Percentiles rank a stretch among this genome's conserved stretches.
Conservation (phyloP, 495 filamentous ascomycete species). For the Daldinia caldariorum region DNA sequence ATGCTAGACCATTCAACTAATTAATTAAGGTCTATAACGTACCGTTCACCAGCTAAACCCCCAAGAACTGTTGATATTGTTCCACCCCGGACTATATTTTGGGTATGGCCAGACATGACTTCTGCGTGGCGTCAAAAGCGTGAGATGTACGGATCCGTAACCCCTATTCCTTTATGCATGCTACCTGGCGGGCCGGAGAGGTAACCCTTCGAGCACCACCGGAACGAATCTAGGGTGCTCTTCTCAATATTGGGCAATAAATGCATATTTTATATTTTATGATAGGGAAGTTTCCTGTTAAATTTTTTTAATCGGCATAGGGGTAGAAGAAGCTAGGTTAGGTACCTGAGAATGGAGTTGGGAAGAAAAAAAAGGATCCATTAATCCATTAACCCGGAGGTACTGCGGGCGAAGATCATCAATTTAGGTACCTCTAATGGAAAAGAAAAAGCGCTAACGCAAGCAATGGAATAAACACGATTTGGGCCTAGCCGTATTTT, state of each 20-base stretch:
- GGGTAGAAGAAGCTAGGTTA: too few relatives aligned
- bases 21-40: slow-evolving; percentile 4
- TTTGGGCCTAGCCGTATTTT: slow-evolving; percentile 38
- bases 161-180: slow-evolving; percentile 25
- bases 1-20: slow-evolving; percentile 22
- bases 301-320: slow-evolving; percentile 1
- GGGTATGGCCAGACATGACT: slow-evolving; percentile 26
- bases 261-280: not conserved
- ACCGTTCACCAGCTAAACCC: slow-evolving; percentile 5
- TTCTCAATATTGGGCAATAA: slow-evolving; percentile 17
- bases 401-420: slow-evolving; percentile 23
- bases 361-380: not conserved
- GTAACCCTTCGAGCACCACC: not conserved
- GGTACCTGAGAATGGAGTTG: slow-evolving; percentile 8
- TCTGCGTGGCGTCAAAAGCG: slow-evolving; percentile 29
- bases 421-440: slow-evolving; percentile 30
- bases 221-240: not conserved
- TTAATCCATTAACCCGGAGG: slow-evolving; percentile 34
- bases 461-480: slow-evolving; percentile 37
- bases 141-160: slow-evolving; percentile 5
- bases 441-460: slow-evolving; percentile 39
- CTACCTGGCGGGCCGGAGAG: slow-evolving; percentile 21
- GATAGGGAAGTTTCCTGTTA: slow-evolving; percentile 11
- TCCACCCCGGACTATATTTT: slow-evolving; percentile 16
- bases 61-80: slow-evolving; percentile 15